Conservation (phyloP, 257 asterid species). For the Lavandula angustifolia region DNA sequence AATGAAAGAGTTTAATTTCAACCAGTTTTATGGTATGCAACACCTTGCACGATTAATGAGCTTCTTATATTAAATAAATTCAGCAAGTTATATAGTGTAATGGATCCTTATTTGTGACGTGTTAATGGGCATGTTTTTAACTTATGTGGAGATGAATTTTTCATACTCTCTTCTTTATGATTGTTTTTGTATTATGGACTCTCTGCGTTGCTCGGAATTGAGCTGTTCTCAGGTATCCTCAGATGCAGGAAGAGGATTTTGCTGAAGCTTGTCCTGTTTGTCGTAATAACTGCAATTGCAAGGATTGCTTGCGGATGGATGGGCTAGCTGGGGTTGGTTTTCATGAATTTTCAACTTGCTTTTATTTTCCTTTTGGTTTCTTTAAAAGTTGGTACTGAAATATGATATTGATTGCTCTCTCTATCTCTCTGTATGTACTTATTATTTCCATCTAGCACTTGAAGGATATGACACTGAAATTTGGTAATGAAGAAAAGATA, state of each 20-base stretch:
- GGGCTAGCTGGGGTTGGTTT: constrained; percentile 53
- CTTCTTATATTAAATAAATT: background rate
- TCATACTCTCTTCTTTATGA: background rate
- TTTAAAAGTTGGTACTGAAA: constrained; percentile 16
- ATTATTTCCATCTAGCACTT: constrained; percentile 42
- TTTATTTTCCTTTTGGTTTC: constrained; percentile 13
- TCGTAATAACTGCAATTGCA: constrained; percentile 81
- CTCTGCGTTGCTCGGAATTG: constrained; percentile 21
- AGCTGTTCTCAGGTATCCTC: constrained; percentile 71
- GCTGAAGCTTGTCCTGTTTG: constrained; percentile 85
- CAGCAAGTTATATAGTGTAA: background rate
- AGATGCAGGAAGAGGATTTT: constrained; percentile 63
- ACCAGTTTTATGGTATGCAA: constrained; percentile 13
- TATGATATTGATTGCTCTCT: background rate
- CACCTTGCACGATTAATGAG: background rate
- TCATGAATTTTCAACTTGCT: constrained; percentile 11
- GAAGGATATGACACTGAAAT: constrained; percentile 42
- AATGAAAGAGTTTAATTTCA: constrained; percentile 11
- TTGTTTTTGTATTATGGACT: constrained; percentile 13
- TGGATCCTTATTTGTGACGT: background rate
- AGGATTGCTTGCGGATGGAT: constrained; percentile 74
- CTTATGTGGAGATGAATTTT: constrained; percentile 7
- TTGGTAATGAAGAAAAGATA: constrained; percentile 43
- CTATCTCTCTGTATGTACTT: constrained; percentile 13
- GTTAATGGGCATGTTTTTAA: constrained; percentile 5